A percentile compares a stretch with the other conserved stretches of the same genome.
phyloP scores from a whole-genome alignment of 1,139 yeast species.

The Scheffersomyces parashehatae region DNA sequence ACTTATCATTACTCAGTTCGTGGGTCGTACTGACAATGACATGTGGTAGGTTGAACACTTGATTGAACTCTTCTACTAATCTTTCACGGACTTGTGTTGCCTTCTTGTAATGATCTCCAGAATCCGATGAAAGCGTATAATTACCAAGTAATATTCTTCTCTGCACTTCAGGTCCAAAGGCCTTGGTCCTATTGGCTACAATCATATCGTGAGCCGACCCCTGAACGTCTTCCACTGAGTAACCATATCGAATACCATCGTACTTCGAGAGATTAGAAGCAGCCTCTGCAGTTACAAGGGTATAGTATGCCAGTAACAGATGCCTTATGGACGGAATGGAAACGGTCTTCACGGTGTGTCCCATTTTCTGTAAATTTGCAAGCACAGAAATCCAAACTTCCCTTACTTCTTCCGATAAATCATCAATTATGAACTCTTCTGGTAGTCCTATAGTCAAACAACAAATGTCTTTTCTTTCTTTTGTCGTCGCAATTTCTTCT shows the following conservation, averaged over 20 bases:
- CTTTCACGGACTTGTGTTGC: constrained; percentile 70
- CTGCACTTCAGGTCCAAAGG: constrained; percentile 82
- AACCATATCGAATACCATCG: constrained; percentile 89
- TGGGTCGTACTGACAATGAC: constrained; percentile 6
- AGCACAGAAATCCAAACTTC: constrained; percentile 50
- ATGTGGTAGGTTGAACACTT: constrained; percentile 57
- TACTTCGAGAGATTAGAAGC: constrained; percentile 86
- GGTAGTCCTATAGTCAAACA: constrained; percentile 67
- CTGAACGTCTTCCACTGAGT: constrained; percentile 21
- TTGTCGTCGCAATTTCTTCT: constrained; percentile 14
- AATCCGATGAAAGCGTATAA: constrained; percentile 73
- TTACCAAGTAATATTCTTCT: constrained; percentile 83
- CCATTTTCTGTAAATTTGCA: constrained; percentile 39
- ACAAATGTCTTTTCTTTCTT: constrained; percentile 4
- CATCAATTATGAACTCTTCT: constrained; percentile 59
- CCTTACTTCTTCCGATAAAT: constrained; percentile 49
- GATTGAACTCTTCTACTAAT: constrained; percentile 65
- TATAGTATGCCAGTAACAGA: constrained; percentile 82
- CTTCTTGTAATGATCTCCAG: constrained; percentile 76
- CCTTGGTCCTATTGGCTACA: constrained; percentile 58
- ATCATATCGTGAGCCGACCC: constrained; percentile 42
- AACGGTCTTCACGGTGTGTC: constrained; percentile 61
- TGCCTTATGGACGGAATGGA: constrained; percentile 68
- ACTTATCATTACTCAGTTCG: constrained; percentile 24
- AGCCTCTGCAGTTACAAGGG: constrained; percentile 91